Evolutionary conservation across 148 eudicot species (phyloP).

Genomic region (Camellia japonica): DNA sequence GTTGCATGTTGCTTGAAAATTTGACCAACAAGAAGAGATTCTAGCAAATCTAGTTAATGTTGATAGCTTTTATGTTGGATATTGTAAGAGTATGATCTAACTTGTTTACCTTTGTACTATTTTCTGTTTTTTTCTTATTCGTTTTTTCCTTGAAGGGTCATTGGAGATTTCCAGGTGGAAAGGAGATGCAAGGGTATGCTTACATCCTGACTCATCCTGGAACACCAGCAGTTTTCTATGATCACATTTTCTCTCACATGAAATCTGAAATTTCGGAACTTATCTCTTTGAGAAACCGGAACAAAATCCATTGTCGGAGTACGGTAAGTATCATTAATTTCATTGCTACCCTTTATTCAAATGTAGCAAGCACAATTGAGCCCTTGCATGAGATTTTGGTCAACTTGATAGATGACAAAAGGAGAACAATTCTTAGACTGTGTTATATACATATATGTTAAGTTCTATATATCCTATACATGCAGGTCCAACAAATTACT

Average conservation of each 20-base stretch:
- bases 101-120: background rate
- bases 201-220: constrained; percentile 98
- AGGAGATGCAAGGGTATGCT: constrained; percentile 99
- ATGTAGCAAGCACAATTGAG: background rate
- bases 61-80: background rate
- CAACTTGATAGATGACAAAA: background rate
- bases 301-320: constrained; percentile 85
- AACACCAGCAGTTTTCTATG: constrained; percentile 93
- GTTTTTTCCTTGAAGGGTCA: constrained; percentile 63
- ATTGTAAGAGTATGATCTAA: background rate
- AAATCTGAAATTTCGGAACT: constrained; percentile 55
- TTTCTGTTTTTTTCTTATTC: background rate
- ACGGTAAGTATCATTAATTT: constrained; percentile 47
- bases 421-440: background rate
- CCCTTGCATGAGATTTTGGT: background rate
- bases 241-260: constrained; percentile 70
- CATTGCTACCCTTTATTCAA: background rate
- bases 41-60: background rate
- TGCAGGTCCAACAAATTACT: background rate
- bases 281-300: constrained; percentile 68
- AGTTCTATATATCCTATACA: too few relatives aligned
- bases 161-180: constrained; percentile 99
- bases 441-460: too few relatives aligned
- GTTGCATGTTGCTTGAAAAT: background rate
- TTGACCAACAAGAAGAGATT: background rate